Evolutionary conservation across 2,329 filamentous ascomycete species (phyloP).

Genomic region (Penicillium sclerotigenum): DNA sequence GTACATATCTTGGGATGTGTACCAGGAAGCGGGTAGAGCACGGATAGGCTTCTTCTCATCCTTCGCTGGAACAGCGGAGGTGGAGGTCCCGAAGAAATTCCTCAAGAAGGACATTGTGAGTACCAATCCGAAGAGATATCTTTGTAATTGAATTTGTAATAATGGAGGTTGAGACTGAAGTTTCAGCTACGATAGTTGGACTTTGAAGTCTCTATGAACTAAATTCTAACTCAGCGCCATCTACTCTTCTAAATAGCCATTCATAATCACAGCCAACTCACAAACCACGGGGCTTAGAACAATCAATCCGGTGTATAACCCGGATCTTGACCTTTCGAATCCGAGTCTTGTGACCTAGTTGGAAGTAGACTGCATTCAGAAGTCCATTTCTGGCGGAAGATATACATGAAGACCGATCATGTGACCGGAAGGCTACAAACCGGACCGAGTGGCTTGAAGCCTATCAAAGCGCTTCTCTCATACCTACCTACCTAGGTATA

Average conservation of each 20-base stretch:
- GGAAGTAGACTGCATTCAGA: slow-evolving; percentile 12
- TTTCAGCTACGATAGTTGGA: slow-evolving; percentile 2
- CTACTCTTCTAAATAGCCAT: slow-evolving; percentile 23
- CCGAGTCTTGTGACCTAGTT: slow-evolving; percentile 13
- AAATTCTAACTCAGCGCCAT: slow-evolving; percentile 6
- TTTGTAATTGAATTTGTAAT: background rate
- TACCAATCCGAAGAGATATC: background rate
- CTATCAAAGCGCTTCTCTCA: slow-evolving; percentile 7
- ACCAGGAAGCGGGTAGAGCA: slow-evolving; percentile 54
- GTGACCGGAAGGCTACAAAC: slow-evolving; percentile 20
- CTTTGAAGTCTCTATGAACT: slow-evolving; percentile 12
- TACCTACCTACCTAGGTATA: too few relatives aligned
- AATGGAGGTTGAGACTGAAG: background rate
- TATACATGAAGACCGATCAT: slow-evolving; percentile 24
- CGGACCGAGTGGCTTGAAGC: slow-evolving; percentile 20
- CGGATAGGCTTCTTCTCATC: slow-evolving; percentile 35
- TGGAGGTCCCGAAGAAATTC: slow-evolving; percentile 30
- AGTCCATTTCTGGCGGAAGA: slow-evolving; percentile 17
- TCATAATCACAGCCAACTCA: slow-evolving; percentile 7
- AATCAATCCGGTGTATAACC: slow-evolving; percentile 6
- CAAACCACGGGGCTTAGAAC: slow-evolving; percentile 7
- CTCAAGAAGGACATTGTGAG: slow-evolving; percentile 28
- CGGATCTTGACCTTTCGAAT: slow-evolving; percentile 10
- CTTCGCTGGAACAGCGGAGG: slow-evolving; percentile 18
- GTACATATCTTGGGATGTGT: slow-evolving; percentile 46